Conservation (phyloP, 352 stramenopile species). For the Globisporangium cylindrosporum region DNA sequence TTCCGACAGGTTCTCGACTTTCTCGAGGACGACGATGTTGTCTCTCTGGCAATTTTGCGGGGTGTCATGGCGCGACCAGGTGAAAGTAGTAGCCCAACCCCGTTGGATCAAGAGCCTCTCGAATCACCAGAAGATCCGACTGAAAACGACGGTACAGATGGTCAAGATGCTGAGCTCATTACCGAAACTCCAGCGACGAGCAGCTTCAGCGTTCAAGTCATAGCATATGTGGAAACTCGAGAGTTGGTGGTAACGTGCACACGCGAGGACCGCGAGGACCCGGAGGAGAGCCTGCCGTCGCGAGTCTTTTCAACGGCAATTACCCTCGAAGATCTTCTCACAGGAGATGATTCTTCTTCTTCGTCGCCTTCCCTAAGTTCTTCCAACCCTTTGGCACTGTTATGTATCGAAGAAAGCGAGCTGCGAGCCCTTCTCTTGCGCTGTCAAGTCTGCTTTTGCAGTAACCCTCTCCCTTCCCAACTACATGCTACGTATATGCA, state of each 20-base stretch:
- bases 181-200: neutral
- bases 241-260: slow-evolving; percentile 6
- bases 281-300: neutral
- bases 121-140: neutral
- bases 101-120: neutral
- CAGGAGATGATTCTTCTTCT: neutral
- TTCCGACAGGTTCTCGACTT: slow-evolving; percentile 7
- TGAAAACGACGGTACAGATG: neutral
- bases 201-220: slow-evolving; percentile 10
- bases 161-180: neutral
- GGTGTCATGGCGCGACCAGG: neutral
- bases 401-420: slow-evolving; percentile 10
- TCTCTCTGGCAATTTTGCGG: neutral
- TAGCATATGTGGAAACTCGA: neutral
- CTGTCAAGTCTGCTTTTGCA: slow-evolving; percentile 26
- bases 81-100: neutral
- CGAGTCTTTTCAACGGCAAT: slow-evolving; percentile 8
- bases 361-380: neutral
- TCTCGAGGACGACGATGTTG: neutral
- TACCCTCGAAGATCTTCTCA: neutral
- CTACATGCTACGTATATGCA: neutral
- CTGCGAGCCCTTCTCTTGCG: slow-evolving; percentile 16
- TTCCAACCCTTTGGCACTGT: neutral
- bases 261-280: neutral
- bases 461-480: neutral